A percentile compares a stretch with the other conserved stretches of the same genome.
phyloP scores from a whole-genome alignment of 352 stramenopile species.

The Phytophthora parvispora region DNA sequence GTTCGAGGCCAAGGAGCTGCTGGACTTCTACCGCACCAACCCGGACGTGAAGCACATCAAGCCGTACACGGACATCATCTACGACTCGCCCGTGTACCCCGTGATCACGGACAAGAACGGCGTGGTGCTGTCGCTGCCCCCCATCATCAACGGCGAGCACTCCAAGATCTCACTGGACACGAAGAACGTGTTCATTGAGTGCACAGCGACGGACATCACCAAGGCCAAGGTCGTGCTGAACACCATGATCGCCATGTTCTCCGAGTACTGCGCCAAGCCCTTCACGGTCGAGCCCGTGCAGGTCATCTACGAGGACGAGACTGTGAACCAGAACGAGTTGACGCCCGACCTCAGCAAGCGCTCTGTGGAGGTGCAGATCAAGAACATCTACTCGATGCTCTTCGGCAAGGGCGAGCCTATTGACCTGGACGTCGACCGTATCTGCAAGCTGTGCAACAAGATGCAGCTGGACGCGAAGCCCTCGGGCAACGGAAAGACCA shows the following conservation, averaged over 20 bases:
- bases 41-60: slow-evolving; percentile 98
- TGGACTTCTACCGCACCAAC: slow-evolving; percentile 98
- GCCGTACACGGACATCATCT: slow-evolving; percentile 99
- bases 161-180: slow-evolving; percentile 98
- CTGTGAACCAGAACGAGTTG: slow-evolving; percentile 68
- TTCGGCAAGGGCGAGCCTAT: slow-evolving; percentile 82
- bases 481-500: slow-evolving; percentile 66
- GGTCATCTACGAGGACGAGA: slow-evolving; percentile 96
- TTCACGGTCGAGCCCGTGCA: slow-evolving; percentile 98
- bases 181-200: slow-evolving; percentile 99
- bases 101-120: slow-evolving; percentile 97
- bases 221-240: slow-evolving; percentile 99
- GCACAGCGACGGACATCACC: slow-evolving; percentile 99
- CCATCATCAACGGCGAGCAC: slow-evolving; percentile 99
- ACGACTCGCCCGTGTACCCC: slow-evolving; percentile 98
- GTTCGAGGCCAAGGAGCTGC: slow-evolving; percentile 96
- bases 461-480: slow-evolving; percentile 97
- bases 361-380: slow-evolving; percentile 85
- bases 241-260: slow-evolving; percentile 99
- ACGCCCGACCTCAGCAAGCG: slow-evolving; percentile 96
- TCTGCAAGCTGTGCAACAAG: slow-evolving; percentile 97
- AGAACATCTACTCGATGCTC: slow-evolving; percentile 92
- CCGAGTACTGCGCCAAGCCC: slow-evolving; percentile 97
- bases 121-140: slow-evolving; percentile 98
- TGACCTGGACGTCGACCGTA: slow-evolving; percentile 89